Evolutionary conservation across 2,329 filamentous ascomycete species (phyloP), one percentile per base, ranked within the genome.

Genomic region (Coniochaeta sp.): DNA sequence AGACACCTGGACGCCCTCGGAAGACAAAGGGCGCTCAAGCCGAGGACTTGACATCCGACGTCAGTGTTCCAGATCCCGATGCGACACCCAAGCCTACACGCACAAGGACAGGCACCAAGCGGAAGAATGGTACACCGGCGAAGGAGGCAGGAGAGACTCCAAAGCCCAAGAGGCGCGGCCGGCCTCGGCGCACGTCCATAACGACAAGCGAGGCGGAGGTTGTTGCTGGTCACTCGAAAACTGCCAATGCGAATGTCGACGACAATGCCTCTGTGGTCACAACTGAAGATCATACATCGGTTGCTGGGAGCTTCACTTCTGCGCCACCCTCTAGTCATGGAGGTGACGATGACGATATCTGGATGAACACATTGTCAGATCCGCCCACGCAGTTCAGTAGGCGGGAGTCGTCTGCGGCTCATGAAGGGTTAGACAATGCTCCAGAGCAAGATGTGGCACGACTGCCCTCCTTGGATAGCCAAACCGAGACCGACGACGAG

Each of bases 351-450:
- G 26, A 33, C 13, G 74, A 77, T 57, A 69, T 76, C 18, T 77
- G 74, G 74, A 70, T 76, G 59, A 66, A 67, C 26, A 70, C 69
- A 6, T 42, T 72, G 32, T 69, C 68, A 1, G 63, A 74, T 35
- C 62, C 69, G 0, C 71, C 71, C 8, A 12, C 26, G 13, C 45
- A 31, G 6, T 6, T 35, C 8, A 26, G 16, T 26, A 35, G 30
- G 30, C 24, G 45, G 18, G 8, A 48, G 26, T 48, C 27, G 28
- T 6, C 45, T 8, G 28, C 30, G 10, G 45, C n/a, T n/a, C n/a
- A 48, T 3, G 12, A 30, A 20, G 26, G 30, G 26, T n/a, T 18
- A 10, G n/a, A 13, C 2, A 14, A 18, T 28, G 26, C 26, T 30
- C 24, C 13, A 18, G 26, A 47, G 26, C 62, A 58, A 22, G 60